Conservation (phyloP, 345 rosid species). For the Boechera retrofracta region DNA sequence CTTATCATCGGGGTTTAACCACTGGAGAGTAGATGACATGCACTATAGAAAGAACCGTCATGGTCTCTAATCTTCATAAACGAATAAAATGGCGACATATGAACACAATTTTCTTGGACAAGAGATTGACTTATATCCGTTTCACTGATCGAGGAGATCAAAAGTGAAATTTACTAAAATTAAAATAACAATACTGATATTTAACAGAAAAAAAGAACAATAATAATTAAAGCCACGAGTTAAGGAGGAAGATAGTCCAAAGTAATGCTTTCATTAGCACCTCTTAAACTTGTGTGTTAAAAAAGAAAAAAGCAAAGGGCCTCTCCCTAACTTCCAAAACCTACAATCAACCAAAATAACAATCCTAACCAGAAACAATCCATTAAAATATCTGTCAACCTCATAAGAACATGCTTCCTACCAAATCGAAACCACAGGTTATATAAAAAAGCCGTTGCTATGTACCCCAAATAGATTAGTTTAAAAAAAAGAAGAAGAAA, state of each 20-base stretch:
- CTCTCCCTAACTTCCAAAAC: slow-evolving; percentile 4
- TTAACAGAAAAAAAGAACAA: background rate
- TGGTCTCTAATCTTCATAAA: background rate
- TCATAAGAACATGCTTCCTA: background rate
- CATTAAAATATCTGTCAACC: background rate
- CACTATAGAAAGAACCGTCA: background rate
- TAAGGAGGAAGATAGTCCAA: background rate
- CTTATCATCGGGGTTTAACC: background rate
- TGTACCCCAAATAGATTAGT: slow-evolving; percentile 24
- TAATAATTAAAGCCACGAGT: background rate
- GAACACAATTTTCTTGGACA: background rate
- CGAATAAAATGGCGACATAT: background rate
- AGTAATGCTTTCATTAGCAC: too few species aligned
- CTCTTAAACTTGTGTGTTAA: too few species aligned
- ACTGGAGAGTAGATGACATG: background rate
- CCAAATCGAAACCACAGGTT: slow-evolving; percentile 24
- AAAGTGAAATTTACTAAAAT: background rate
- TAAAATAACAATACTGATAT: background rate
- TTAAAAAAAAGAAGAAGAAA: background rate
- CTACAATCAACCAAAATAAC: slow-evolving; percentile 12
- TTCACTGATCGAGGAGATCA: background rate
- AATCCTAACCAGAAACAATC: slow-evolving; percentile 1
- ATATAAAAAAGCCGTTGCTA: background rate
- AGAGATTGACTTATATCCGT: background rate
- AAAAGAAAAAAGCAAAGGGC: too few species aligned